Evolutionary conservation across 805 yeast genomes (phyloP).

Genomic region (Wickerhamiella dianesei): DNA sequence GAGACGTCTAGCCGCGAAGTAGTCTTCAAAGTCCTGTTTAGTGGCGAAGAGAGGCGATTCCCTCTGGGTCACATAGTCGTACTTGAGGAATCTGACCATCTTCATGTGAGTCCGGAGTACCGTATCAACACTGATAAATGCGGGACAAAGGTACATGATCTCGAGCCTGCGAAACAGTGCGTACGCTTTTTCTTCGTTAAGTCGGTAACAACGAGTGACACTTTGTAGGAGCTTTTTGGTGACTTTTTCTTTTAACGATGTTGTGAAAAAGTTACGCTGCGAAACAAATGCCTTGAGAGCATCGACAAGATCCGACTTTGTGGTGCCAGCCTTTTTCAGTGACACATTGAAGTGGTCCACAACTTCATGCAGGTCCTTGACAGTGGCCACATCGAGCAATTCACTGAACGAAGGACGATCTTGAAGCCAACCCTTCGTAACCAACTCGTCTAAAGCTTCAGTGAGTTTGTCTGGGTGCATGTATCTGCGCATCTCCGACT

Average conservation of each 20-base stretch:
- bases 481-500: slow-evolving; percentile 17
- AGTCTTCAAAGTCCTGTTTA: slow-evolving; percentile 11
- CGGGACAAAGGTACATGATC: slow-evolving; percentile 17
- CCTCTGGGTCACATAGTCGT: slow-evolving; percentile 13
- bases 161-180: slow-evolving; percentile 10
- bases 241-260: slow-evolving; percentile 1
- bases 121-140: slow-evolving; percentile 15
- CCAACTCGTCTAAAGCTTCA: slow-evolving; percentile 8
- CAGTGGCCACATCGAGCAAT: slow-evolving; percentile 14
- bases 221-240: slow-evolving; percentile 4
- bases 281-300: slow-evolving; percentile 7
- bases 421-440: slow-evolving; percentile 9
- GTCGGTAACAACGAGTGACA: slow-evolving; percentile 6
- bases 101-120: slow-evolving; percentile 18
- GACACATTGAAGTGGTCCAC: slow-evolving; percentile 8
- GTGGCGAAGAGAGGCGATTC: slow-evolving; percentile 16
- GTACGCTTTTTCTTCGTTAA: slow-evolving; percentile 4
- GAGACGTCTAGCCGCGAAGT: slow-evolving; percentile 13
- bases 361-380: slow-evolving; percentile 15
- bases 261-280: slow-evolving; percentile 14
- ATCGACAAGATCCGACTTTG: slow-evolving; percentile 9
- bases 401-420: slow-evolving; percentile 7
- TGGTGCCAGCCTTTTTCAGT: slow-evolving; percentile 3
- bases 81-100: slow-evolving; percentile 15
- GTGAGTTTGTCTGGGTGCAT: slow-evolving; percentile 14